Evolutionary conservation across 805 yeast species (phyloP).

Genomic region (Saccharomycopsis olivae): DNA sequence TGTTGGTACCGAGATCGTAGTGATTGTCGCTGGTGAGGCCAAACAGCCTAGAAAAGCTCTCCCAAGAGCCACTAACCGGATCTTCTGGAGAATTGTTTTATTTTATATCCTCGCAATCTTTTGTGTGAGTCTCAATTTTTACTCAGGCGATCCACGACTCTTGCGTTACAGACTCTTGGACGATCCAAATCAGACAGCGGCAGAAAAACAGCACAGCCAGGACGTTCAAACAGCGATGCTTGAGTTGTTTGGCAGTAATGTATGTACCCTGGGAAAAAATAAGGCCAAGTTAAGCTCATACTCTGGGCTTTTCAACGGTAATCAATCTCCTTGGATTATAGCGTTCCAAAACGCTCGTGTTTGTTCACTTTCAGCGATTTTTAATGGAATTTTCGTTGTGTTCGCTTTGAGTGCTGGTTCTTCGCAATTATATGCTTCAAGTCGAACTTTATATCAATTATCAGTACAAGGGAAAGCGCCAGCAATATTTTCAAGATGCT

Average conservation of each 20-base stretch:
- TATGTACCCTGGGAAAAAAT: conserved; percentile 2
- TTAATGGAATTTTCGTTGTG: conserved; percentile 42
- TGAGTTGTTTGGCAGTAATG: conserved; percentile 8
- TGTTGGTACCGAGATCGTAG: conserved; percentile 75
- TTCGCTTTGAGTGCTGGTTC: conserved; percentile 50
- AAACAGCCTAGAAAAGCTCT: conserved; percentile 66
- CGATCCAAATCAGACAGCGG: background rate
- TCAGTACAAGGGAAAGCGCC: conserved; percentile 54
- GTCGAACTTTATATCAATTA: conserved; percentile 45
- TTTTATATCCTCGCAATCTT: conserved; percentile 61
- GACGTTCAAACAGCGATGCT: conserved; percentile 9
- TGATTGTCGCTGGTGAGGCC: conserved; percentile 79
- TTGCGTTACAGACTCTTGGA: conserved; percentile 34
- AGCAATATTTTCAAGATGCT: conserved; percentile 45
- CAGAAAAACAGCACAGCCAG: too few relatives aligned
- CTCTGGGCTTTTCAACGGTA: conserved; percentile 29
- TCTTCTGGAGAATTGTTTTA: conserved; percentile 58
- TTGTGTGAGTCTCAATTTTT: conserved; percentile 61
- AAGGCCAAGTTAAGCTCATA: conserved; percentile 2
- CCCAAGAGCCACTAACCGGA: conserved; percentile 71
- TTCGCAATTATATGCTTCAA: conserved; percentile 50
- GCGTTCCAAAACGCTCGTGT: conserved; percentile 44
- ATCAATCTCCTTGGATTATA: conserved; percentile 51
- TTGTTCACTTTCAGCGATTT: conserved; percentile 37
- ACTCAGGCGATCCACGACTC: conserved; percentile 69